Percentiles rank a stretch among this genome's conserved stretches.
These are phyloP conservation scores for Rubroshorea leprosula DNA, from an alignment of 345 rosid species.

Conservation along the genomic window DNA sequence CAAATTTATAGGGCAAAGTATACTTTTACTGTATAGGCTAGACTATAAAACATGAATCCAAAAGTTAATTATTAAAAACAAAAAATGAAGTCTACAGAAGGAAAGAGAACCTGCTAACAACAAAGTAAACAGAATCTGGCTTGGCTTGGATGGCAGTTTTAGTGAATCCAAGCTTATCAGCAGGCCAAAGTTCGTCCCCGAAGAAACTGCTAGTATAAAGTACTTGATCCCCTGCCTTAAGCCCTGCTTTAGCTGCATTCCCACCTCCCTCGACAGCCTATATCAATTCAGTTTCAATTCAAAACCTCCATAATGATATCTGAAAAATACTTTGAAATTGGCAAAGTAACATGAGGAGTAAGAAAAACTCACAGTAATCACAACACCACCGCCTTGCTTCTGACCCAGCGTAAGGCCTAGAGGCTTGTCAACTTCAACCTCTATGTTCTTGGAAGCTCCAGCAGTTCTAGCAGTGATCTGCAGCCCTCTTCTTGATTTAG, in stretches of 20 bases:
- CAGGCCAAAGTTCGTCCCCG: conserved; percentile 99
- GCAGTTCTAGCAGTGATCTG: conserved; percentile 63
- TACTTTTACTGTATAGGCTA: too few species aligned
- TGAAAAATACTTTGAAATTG: not conserved
- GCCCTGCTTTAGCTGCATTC: conserved; percentile 91
- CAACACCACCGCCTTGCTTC: conserved; percentile 83
- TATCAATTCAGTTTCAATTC: not conserved
- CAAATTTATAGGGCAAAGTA: too few species aligned
- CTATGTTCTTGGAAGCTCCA: conserved; percentile 68
- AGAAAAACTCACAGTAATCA: conserved; percentile 61
- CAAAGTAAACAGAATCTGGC: conserved; percentile 93
- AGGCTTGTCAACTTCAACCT: conserved; percentile 97
- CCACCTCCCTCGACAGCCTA: conserved; percentile 95
- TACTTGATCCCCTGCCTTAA: conserved; percentile 89
- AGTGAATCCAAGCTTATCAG: conserved; percentile 93
- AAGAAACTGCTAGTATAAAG: conserved; percentile 96
- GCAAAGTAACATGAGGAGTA: not conserved
- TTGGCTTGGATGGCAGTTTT: conserved; percentile 98
- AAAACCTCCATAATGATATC: not conserved
- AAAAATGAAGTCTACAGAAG: conserved; percentile 1
- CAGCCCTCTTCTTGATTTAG: conserved; percentile 28
- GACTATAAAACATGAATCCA: too few species aligned
- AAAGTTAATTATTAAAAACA: not conserved
- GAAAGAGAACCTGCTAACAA: conserved; percentile 67
- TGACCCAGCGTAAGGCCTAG: conserved; percentile 88